These are phyloP conservation scores for Fusarium penzigii DNA, from an alignment of 2,329 filamentous ascomycete genomes.

Conservation along the genomic window DNA sequence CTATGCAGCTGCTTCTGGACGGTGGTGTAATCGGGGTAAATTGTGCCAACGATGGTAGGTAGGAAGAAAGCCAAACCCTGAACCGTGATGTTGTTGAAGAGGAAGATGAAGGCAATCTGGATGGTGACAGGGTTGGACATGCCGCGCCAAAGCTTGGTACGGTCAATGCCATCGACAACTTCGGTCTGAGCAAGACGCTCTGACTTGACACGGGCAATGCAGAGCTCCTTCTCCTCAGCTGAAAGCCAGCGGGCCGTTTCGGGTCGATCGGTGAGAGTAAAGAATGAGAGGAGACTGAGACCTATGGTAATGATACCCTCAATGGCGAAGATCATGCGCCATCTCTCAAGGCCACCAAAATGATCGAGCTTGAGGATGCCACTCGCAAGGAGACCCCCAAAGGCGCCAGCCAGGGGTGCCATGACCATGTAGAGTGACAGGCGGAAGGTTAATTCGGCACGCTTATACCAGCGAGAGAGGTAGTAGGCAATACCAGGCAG, in stretches of 20 bases:
- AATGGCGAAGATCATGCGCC: slow-evolving; percentile 72
- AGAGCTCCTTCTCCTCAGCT: slow-evolving; percentile 63
- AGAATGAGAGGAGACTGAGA: slow-evolving; percentile 57
- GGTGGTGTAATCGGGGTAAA: slow-evolving; percentile 60
- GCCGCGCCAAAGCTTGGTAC: slow-evolving; percentile 57
- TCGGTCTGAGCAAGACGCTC: slow-evolving; percentile 61
- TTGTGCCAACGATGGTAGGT: slow-evolving; percentile 64
- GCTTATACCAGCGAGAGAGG: slow-evolving; percentile 63
- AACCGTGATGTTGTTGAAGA: slow-evolving; percentile 67
- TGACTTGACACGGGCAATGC: slow-evolving; percentile 59
- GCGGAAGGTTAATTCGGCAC: slow-evolving; percentile 63
- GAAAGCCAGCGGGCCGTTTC: slow-evolving; percentile 65
- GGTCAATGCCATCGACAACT: slow-evolving; percentile 62
- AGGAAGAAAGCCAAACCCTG: slow-evolving; percentile 67
- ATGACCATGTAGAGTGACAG: slow-evolving; percentile 66
- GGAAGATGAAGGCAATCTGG: slow-evolving; percentile 56
- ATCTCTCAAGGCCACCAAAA: slow-evolving; percentile 56
- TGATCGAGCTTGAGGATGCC: slow-evolving; percentile 60
- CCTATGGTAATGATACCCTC: slow-evolving; percentile 63
- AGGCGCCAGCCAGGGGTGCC: slow-evolving; percentile 66
- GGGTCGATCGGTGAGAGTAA: slow-evolving; percentile 67
- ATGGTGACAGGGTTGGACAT: slow-evolving; percentile 61
- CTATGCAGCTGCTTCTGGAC: slow-evolving; percentile 64
- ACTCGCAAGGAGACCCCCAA: slow-evolving; percentile 64
- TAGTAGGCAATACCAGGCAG: slow-evolving; percentile 68